Evolutionary conservation across 169 alveolate genomes (phyloP).

Genomic region (Theileria orientalis): DNA sequence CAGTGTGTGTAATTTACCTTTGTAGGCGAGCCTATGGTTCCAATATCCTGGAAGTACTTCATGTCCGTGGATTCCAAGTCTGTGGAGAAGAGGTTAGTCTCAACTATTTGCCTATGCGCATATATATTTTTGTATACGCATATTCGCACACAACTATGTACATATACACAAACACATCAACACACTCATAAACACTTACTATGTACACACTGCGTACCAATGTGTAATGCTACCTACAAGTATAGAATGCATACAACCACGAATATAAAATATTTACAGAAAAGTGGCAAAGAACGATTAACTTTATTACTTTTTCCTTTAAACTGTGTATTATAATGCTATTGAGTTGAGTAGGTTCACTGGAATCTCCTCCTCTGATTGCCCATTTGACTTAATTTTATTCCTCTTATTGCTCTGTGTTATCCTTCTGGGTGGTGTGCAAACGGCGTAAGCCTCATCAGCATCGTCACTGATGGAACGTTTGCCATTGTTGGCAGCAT

Average conservation of each 20-base stretch:
- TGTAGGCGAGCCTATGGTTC: conserved; percentile 42
- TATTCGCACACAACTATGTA: too few species aligned
- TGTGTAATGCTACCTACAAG: too few species aligned
- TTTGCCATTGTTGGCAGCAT: background rate
- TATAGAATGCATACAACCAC: too few species aligned
- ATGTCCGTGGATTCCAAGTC: conserved; percentile 31
- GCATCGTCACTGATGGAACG: background rate
- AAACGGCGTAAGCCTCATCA: background rate
- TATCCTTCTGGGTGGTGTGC: background rate
- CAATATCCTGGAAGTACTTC: conserved; percentile 66
- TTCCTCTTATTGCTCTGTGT: background rate
- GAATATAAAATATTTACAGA: background rate
- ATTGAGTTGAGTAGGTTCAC: conserved; percentile 43
- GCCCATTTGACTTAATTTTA: background rate
- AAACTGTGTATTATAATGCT: conserved; percentile 16
- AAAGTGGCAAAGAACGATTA: conserved; percentile 16
- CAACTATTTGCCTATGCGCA: background rate
- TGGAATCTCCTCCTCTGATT: conserved; percentile 13
- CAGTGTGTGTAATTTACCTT: background rate
- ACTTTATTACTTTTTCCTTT: background rate
- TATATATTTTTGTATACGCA: too few species aligned
- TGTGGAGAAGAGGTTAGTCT: conserved; percentile 40
- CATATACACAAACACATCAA: too few species aligned
- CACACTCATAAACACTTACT: too few species aligned
- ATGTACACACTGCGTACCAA: too few species aligned